phyloP scores from a whole-genome alignment of 805 yeast species.

The Barnettozyma botsteinii region DNA sequence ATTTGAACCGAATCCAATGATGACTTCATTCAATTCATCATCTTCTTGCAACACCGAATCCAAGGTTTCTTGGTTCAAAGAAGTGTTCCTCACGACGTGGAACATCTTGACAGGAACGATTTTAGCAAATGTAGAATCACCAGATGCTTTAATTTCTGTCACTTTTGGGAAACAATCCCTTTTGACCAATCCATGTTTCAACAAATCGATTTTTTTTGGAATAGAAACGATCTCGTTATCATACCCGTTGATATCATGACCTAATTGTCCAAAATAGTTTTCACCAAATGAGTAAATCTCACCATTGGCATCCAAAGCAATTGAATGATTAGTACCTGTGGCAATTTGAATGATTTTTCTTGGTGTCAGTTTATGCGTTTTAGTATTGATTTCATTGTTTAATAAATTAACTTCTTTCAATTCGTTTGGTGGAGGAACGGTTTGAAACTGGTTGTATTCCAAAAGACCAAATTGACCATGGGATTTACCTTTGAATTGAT shows the following conservation, averaged over 20 bases:
- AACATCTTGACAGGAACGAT: slow-evolving; percentile 29
- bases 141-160: slow-evolving; percentile 59
- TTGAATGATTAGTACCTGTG: slow-evolving; percentile 66
- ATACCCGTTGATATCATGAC: slow-evolving; percentile 51
- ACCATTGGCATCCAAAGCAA: slow-evolving; percentile 65
- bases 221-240: slow-evolving; percentile 63
- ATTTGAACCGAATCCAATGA: slow-evolving; percentile 77
- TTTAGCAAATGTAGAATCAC: slow-evolving; percentile 54
- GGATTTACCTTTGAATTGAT: slow-evolving; percentile 27
- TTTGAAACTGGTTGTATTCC: slow-evolving; percentile 55
- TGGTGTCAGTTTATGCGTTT: slow-evolving; percentile 19
- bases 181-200: slow-evolving; percentile 32
- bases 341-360: slow-evolving; percentile 57
- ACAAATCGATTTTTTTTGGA: slow-evolving; percentile 51
- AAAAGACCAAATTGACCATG: slow-evolving; percentile 88
- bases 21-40: slow-evolving; percentile 27
- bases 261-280: slow-evolving; percentile 82
- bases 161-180: slow-evolving; percentile 42
- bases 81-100: slow-evolving; percentile 25
- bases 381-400: slow-evolving; percentile 36
- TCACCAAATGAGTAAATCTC: slow-evolving; percentile 82
- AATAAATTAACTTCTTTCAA: slow-evolving; percentile 53
- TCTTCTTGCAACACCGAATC: slow-evolving; percentile 21
- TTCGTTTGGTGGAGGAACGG: slow-evolving; percentile 42
- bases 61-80: background rate